Evolutionary conservation across 139 green algal species (phyloP).

Genomic region (Nannochloris sp.): DNA sequence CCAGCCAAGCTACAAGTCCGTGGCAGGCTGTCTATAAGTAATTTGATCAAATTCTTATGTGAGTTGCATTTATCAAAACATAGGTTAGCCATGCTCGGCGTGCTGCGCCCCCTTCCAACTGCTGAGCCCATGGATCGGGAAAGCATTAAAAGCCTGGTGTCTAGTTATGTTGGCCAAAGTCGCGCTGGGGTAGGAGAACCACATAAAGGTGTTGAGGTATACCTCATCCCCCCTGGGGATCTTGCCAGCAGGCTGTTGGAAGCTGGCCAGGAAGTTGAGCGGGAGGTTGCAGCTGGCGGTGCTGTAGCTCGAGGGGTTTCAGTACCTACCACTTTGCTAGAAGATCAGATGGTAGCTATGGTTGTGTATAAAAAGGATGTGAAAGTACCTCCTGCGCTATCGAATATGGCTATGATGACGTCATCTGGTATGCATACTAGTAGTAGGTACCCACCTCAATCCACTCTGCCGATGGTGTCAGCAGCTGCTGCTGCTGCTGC

Average conservation of each 20-base stretch:
- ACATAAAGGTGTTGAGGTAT: background rate
- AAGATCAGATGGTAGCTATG: background rate
- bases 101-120: slow-evolving; percentile 7
- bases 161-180: background rate
- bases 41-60: slow-evolving; percentile 22
- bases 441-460: background rate
- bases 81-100: slow-evolving; percentile 7
- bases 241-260: slow-evolving; percentile 2
- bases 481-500: background rate
- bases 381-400: background rate
- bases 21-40: slow-evolving; percentile 20
- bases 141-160: background rate
- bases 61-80: slow-evolving; percentile 22
- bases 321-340: background rate
- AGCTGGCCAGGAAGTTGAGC: background rate
- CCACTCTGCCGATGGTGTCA: background rate
- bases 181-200: slow-evolving; percentile 12
- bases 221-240: slow-evolving; percentile 7
- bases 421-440: too few relatives aligned
- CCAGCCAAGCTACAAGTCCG: slow-evolving; percentile 6
- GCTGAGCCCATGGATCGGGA: background rate
- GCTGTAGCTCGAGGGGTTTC: background rate
- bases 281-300: background rate
- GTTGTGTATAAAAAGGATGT: slow-evolving; percentile 12
- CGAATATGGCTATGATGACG: too few relatives aligned